Base-by-base conservation (phyloP, 2,329 filamentous ascomycete species). In the Penicillium griseofulvum region DNA sequence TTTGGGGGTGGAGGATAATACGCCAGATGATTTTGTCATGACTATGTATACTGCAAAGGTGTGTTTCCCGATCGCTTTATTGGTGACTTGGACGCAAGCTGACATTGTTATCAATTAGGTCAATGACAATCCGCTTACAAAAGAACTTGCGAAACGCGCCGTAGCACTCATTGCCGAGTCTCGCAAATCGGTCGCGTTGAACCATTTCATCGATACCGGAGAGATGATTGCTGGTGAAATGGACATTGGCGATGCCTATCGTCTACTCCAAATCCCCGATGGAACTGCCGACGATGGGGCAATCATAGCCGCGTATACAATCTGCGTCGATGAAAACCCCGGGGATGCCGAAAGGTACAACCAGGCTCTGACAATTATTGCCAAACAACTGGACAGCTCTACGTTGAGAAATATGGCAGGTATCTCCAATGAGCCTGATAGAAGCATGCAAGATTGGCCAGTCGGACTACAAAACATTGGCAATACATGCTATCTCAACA, bases 401-500 rank as follows among this genome's bases (percentile, higher is more conserved):
- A 46, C 72, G 29, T 63, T 77, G 33, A 68, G 63, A 38, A 70
- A 64, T 33, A 67, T 70, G 61, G 67, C 68, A n/a, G 69, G 70
- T 1, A 63, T 68, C 36, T 64, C 59, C 16, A 57, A 57, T 4
- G 68, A 71, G 37, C 57, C 68, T 19, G 66, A 69, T 59, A 66
- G 69, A 45, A 67, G 74, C 36, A 68, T 65, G 56, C 72, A 75
- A 44, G 78, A 83, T 29, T 86, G 90, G 72, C 94, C 94, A 0
- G 89, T 96, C 22, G 94, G 94, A 0, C 81, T 97, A 6, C 83
- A 87, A 60, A 99, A 97, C 65, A 96, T 97, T 54, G 92, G 94
- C 56, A 99, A 99, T 68, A 99, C 95, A 0, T 99, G 94, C 72
- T 99, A 99, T 67, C 81, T 99, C 52, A 99, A 99, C 78, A 97